Evolutionary conservation across 345 rosid species (phyloP).

Genomic region (Lumnitzera littorea): DNA sequence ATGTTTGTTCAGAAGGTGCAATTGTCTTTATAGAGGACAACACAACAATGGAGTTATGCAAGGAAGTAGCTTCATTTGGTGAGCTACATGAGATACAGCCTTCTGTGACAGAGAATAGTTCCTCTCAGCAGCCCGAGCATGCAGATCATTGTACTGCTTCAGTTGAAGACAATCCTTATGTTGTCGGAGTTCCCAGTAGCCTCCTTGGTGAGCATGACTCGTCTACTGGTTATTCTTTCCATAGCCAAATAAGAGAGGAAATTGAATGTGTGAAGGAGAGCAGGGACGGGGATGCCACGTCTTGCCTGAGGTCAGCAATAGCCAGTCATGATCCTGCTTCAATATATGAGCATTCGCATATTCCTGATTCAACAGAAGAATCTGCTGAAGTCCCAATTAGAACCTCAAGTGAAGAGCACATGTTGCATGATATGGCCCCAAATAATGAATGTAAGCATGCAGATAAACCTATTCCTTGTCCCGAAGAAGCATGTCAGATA

Average conservation of each 20-base stretch:
- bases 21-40: slow-evolving; percentile 2
- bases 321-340: too few species aligned
- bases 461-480: neutral
- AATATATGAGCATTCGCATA: too few species aligned
- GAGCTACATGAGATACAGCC: neutral
- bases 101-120: neutral
- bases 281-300: too few species aligned
- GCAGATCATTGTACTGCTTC: neutral
- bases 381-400: neutral
- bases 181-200: too few species aligned
- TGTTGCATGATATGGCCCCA: neutral
- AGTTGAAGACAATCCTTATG: neutral
- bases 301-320: too few species aligned
- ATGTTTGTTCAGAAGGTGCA: slow-evolving; percentile 1
- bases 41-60: slow-evolving; percentile 1
- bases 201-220: too few species aligned
- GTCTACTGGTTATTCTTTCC: too few species aligned
- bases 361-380: neutral
- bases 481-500: slow-evolving; percentile 24
- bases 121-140: neutral
- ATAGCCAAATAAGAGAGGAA: too few species aligned
- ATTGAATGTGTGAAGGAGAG: too few species aligned
- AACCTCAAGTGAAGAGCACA: neutral
- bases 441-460: neutral
- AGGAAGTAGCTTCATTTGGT: slow-evolving; percentile 2